These are phyloP conservation scores for Boletus rubropictus DNA, from an alignment of 768 basidiomycete genomes.

Conservation along the genomic window DNA sequence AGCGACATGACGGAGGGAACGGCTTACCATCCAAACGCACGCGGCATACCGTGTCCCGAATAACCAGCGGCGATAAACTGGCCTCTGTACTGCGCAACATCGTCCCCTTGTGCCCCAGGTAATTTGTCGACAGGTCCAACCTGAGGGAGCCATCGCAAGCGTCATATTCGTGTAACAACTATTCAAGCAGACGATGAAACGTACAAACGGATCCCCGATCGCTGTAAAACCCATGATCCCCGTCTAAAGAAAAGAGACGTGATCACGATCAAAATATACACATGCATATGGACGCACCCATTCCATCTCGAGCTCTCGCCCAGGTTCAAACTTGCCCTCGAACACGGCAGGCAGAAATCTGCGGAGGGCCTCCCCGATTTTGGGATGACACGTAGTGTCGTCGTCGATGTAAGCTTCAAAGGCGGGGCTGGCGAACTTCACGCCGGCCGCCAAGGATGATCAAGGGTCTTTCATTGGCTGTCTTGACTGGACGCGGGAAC, in stretches of 20 bases:
- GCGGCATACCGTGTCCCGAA: constrained; percentile 77
- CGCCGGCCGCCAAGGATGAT: constrained; percentile 73
- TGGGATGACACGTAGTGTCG: constrained; percentile 48
- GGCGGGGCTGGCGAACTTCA: constrained; percentile 31
- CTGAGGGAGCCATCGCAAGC: constrained; percentile 29
- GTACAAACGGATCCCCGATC: constrained; percentile 59
- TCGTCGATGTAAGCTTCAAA: constrained; percentile 53
- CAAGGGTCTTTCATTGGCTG: constrained; percentile 39
- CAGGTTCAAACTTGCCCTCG: constrained; percentile 45
- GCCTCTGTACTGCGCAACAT: constrained; percentile 36
- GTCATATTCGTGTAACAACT: too few relatives aligned
- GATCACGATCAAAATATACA: neutral
- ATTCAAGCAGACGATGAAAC: constrained; percentile 14
- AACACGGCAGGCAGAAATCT: constrained; percentile 56
- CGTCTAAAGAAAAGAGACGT: constrained; percentile 39
- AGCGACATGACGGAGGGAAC: neutral
- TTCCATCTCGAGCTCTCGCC: constrained; percentile 63
- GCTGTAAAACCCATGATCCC: constrained; percentile 78
- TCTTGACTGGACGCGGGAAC: constrained; percentile 61
- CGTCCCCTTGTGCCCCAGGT: constrained; percentile 7
- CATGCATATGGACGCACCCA: constrained; percentile 52
- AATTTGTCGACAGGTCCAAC: constrained; percentile 53
- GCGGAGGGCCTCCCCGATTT: constrained; percentile 46
- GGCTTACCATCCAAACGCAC: constrained; percentile 56
- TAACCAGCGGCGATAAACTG: constrained; percentile 74